A percentile compares a stretch with the other conserved stretches of the same genome.
Conservation (phyloP, 768 basidiomycete species). For the Mycena albidolilacea region DNA sequence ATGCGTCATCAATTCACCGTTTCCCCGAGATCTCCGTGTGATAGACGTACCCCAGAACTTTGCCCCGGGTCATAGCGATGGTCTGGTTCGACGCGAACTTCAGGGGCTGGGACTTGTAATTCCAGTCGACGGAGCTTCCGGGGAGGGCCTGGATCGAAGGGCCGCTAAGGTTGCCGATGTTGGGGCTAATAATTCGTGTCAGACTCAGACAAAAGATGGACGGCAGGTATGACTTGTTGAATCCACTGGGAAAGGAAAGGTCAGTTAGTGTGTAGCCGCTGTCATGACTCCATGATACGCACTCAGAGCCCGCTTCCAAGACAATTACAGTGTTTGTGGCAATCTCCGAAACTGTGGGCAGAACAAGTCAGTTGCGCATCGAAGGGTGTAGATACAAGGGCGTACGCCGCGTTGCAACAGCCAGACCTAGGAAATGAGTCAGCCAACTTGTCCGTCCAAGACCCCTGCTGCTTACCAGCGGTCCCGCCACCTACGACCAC, state of each 20-base stretch:
- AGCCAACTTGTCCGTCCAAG: conserved; percentile 5
- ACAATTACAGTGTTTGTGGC: conserved; percentile 18
- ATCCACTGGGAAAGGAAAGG: conserved; percentile 17
- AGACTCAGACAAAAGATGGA: conserved; percentile 1
- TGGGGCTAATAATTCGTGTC: conserved; percentile 8
- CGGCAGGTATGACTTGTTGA: conserved; percentile 19
- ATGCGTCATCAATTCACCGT: too few species aligned
- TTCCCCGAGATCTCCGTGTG: too few species aligned
- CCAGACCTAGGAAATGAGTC: conserved; percentile 7
- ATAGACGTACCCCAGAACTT: conserved; percentile 20
- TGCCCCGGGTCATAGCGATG: conserved; percentile 9
- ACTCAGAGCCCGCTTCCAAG: conserved; percentile 23
- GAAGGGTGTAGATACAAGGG: background rate
- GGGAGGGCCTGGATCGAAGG: conserved; percentile 22
- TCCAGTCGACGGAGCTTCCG: conserved; percentile 22
- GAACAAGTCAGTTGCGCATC: background rate
- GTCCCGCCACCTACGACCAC: conserved; percentile 25
- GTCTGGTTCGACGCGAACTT: conserved; percentile 22
- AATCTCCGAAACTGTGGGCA: conserved; percentile 17
- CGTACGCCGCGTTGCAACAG: conserved; percentile 22
- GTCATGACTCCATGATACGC: conserved; percentile 11
- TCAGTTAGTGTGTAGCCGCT: background rate
- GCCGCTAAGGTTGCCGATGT: conserved; percentile 18
- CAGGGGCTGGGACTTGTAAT: conserved; percentile 16
- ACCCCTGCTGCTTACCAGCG: conserved; percentile 15